A percentile compares a stretch with the other conserved stretches of the same genome.
Conservation (phyloP, 1,284 basidiomycete species). For the Leccinum brunneo-olivaceum region DNA sequence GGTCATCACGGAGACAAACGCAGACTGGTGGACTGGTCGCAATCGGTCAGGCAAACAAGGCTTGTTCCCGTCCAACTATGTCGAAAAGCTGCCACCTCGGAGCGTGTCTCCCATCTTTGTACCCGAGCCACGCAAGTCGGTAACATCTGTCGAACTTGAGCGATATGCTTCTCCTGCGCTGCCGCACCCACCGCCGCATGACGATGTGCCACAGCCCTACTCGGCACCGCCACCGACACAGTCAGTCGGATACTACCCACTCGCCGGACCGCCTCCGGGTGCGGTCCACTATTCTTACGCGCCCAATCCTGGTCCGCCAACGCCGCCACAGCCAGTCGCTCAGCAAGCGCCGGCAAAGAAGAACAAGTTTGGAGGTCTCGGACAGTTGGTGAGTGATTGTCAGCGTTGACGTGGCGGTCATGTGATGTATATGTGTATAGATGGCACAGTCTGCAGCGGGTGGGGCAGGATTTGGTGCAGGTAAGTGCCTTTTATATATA, state of each 20-base stretch:
- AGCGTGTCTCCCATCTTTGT: conserved; percentile 18
- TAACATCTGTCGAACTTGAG: conserved; percentile 1
- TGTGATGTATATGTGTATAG: conserved; percentile 25
- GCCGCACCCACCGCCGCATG: conserved; percentile 16
- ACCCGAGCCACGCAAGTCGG: conserved; percentile 20
- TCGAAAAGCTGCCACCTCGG: conserved; percentile 38
- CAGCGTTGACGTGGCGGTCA: background rate
- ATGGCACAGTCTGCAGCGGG: conserved; percentile 55
- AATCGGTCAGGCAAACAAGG: conserved; percentile 39
- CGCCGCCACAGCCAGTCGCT: conserved; percentile 33
- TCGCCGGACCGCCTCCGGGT: conserved; percentile 22
- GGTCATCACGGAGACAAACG: conserved; percentile 33
- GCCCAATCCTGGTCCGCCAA: conserved; percentile 23
- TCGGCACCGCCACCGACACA: conserved; percentile 15
- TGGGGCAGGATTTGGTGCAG: conserved; percentile 59
- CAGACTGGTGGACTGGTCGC: conserved; percentile 37
- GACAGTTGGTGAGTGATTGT: conserved; percentile 43
- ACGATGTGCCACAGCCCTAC: conserved; percentile 23
- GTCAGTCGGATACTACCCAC: conserved; percentile 20
- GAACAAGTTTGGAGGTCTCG: conserved; percentile 52
- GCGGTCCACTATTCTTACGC: conserved; percentile 26
- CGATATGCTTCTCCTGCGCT: conserved; percentile 22
- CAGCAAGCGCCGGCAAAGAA: conserved; percentile 48
- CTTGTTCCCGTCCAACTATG: conserved; percentile 54
- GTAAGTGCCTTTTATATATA: conserved; percentile 31